Evolutionary conservation across 208 protist species (phyloP), one percentile per base, ranked within the genome.

Genomic region (Leishmania turanica): DNA sequence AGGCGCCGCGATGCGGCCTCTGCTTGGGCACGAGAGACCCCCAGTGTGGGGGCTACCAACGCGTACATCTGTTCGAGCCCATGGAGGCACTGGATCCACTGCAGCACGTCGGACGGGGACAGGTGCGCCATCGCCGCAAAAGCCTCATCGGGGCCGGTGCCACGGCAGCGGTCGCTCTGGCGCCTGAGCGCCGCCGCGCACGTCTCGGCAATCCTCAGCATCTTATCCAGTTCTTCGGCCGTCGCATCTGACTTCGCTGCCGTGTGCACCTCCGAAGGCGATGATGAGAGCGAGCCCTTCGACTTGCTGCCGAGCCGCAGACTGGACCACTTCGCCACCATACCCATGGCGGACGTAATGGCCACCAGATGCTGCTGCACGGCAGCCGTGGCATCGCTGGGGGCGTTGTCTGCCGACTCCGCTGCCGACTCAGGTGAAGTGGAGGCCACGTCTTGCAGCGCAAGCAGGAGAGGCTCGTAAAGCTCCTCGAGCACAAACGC

Each of bases 301-400:
- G 56, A 27, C 40, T 17, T 65, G 37, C 74, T 37, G 53, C 74
- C 40, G 2, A 65, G 77, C 34, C 72, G 51, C 49, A 5, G 75
- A 58, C 0, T 37, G 7, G 81, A 53, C 81, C 84, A 84, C 73
- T 84, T 93, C 19, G 83, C 68, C 51, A 95, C 76, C 66, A 97
- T 90, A 45, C 34, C 72, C 77, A 96, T 92, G 11, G 92, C 91
- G 24, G 92, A 96, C 7, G 87, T 75, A 54, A 97, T 75, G 19
- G 88, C 89, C 2, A 76, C 84, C 0, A 89, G 79, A 34, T 90
- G 81, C 75, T 92, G 88, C 81, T 84, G 84, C 60, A 60, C 64
- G 4, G 40, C 78, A 15, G 58, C 66, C 8, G 65, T 31, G 62
- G 15, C 11, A 56, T 56, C 49, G n/a, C 54, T 71, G 0, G 74